Conservation (phyloP, 2,329 filamentous ascomycete species). For the Xylariaceae sp. region DNA sequence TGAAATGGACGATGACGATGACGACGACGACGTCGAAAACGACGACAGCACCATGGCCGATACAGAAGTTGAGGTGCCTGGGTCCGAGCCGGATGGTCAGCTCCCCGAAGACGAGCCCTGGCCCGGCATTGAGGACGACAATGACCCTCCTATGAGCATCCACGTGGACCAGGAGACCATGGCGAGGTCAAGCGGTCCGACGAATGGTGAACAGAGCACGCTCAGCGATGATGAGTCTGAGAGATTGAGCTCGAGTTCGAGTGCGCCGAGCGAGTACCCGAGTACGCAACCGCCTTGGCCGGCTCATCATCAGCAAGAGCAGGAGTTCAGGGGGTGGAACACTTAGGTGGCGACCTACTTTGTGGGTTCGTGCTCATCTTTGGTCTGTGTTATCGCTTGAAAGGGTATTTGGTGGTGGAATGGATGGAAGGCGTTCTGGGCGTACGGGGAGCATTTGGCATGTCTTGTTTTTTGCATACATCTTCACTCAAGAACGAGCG, state of each 20-base stretch:
- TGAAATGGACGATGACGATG: conserved; percentile 25
- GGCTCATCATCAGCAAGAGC: conserved; percentile 15
- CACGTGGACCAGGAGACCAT: conserved; percentile 28
- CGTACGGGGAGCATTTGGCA: background rate
- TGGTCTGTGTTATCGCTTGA: no score
- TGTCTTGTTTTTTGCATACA: background rate
- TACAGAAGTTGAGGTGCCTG: conserved; percentile 26
- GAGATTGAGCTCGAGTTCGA: conserved; percentile 23
- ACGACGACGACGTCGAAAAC: conserved; percentile 29
- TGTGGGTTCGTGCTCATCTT: no score
- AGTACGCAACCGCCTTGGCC: conserved; percentile 27
- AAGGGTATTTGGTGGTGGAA: background rate
- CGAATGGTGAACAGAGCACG: conserved; percentile 10
- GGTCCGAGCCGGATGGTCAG: conserved; percentile 30
- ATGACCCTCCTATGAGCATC: conserved; percentile 39
- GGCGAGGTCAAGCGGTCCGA: conserved; percentile 20
- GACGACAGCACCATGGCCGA: conserved; percentile 30
- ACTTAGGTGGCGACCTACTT: conserved; percentile 13
- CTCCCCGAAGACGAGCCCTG: conserved; percentile 49
- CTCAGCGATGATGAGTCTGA: conserved; percentile 18
- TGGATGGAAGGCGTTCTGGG: conserved; percentile 9
- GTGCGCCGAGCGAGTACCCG: conserved; percentile 31
- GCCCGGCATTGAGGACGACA: conserved; percentile 56
- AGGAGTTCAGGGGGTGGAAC: conserved; percentile 15
- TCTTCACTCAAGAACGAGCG: conserved; percentile 5